Base-by-base conservation (phyloP, 139 green algal genomes). In the Microglena sp. region DNA sequence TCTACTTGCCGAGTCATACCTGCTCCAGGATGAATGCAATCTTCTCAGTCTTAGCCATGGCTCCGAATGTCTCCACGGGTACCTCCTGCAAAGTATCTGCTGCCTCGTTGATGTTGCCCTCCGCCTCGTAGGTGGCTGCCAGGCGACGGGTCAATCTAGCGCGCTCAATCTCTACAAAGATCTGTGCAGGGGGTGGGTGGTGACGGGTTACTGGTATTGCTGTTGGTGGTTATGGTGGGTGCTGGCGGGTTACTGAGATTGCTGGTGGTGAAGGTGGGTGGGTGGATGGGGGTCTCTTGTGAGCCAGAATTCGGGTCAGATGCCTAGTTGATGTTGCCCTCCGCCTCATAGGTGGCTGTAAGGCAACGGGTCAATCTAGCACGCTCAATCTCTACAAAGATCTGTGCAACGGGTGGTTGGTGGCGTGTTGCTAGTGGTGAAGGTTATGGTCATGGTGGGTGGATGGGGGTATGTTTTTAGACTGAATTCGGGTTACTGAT, bases 111-210 rank as follows among this genome's bases (percentile, higher is more conserved):
- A 97, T 76, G 5, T 95, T 86, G n/a, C 92, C 94, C 60, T 95
- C 86, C n/a, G 72, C 76, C 71, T 99, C 94, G 55, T 88, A 86
- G 33, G 97, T 95, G 32, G 55, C 60, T 0, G 94, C 94, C 58
- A 98, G 82, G 60, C 76, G 80, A 44, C 83, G 80, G 3, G 87
- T 95, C 36, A 99, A 77, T 11, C 94, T 77, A 15, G 94, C 92
- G 5, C 94, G 80, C 83, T 99, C 94, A 67, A 99, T 96, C 82
- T 99, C 94, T 36, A 99, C 92, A 74, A 95, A 99, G 53, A 99
- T 99, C 86, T 95, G 85, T 55, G 8, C 35, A 43, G 15, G 30
- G 43, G n/a, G n/a, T n/a, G n/a, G n/a, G n/a, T n/a, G n/a, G 7
- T 61, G 24, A 33, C 54, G 54, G 27, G 22, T 33, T 21, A 24